A percentile compares a stretch with the other conserved stretches of the same genome.
These are phyloP conservation scores for Megacollybia platyphylla DNA, from an alignment of 1,284 basidiomycete species.

Conservation along the genomic window DNA sequence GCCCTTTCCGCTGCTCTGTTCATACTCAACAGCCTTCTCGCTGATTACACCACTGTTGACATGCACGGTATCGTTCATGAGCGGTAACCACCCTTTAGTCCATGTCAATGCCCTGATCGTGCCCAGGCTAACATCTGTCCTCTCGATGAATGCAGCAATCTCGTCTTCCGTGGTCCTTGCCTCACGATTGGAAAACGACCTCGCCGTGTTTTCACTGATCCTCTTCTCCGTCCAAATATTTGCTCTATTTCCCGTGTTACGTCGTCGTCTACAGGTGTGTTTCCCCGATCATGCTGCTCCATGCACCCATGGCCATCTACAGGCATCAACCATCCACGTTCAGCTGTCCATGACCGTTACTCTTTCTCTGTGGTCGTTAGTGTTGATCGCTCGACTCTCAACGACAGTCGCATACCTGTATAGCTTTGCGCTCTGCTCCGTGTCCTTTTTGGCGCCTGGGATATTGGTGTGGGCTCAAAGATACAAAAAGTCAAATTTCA, in stretches of 20 bases:
- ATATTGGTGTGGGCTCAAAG: constrained; percentile 71
- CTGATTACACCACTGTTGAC: constrained; percentile 37
- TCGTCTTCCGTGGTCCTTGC: constrained; percentile 91
- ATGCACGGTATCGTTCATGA: constrained; percentile 33
- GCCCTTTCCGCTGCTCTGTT: constrained; percentile 54
- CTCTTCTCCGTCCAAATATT: constrained; percentile 81
- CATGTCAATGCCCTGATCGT: constrained; percentile 31
- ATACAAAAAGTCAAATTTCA: constrained; percentile 60
- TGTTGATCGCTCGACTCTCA: constrained; percentile 41
- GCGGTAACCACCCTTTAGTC: constrained; percentile 17
- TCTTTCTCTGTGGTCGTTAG: constrained; percentile 34
- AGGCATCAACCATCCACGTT: constrained; percentile 31
- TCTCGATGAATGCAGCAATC: constrained; percentile 92
- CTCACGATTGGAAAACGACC: constrained; percentile 74
- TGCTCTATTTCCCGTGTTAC: constrained; percentile 74
- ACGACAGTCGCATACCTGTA: constrained; percentile 38
- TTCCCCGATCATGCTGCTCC: constrained; percentile 6
- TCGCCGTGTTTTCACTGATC: constrained; percentile 84
- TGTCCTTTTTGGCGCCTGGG: constrained; percentile 60
- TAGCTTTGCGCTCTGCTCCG: constrained; percentile 32
- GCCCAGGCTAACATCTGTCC: constrained; percentile 71
- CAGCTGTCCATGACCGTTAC: constrained; percentile 35
- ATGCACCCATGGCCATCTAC: constrained; percentile 3
- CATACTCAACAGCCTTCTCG: constrained; percentile 29
- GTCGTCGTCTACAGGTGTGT: constrained; percentile 64